Conservation (phyloP, 2,329 filamentous ascomycete genomes). For the Sclerotinia borealis region DNA sequence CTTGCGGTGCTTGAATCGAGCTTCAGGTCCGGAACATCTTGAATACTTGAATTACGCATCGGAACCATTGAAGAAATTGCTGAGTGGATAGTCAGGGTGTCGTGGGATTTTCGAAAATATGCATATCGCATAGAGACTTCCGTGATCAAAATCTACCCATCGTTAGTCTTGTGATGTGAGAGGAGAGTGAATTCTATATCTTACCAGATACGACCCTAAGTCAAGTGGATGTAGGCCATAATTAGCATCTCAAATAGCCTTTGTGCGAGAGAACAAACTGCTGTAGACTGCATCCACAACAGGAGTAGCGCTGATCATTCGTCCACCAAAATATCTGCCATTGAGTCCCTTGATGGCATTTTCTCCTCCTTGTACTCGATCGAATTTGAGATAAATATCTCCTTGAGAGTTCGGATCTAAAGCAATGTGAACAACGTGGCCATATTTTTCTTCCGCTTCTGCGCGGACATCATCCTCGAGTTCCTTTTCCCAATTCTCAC, state of each 20-base stretch:
- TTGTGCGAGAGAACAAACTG: constrained; percentile 85
- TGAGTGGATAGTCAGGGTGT: background rate
- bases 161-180: background rate
- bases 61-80: background rate
- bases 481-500: constrained; percentile 84
- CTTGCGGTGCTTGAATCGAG: constrained; percentile 6
- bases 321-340: constrained; percentile 89
- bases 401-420: constrained; percentile 89
- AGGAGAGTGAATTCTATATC: background rate
- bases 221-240: constrained; percentile 20
- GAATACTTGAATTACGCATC: constrained; percentile 1
- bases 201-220: constrained; percentile 28
- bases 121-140: constrained; percentile 10
- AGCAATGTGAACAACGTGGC: constrained; percentile 93
- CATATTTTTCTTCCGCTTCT: constrained; percentile 94
- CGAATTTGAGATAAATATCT: constrained; percentile 98
- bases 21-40: background rate
- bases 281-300: constrained; percentile 99
- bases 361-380: constrained; percentile 88
- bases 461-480: constrained; percentile 87
- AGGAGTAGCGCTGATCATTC: constrained; percentile 87
- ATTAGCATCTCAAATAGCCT: constrained; percentile 60
- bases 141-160: constrained; percentile 13
- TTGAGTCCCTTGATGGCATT: constrained; percentile 98
- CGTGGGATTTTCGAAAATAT: background rate